These are phyloP conservation scores for Tilletia setariae DNA, from an alignment of 1,284 basidiomycete genomes.

Conservation along the genomic window DNA sequence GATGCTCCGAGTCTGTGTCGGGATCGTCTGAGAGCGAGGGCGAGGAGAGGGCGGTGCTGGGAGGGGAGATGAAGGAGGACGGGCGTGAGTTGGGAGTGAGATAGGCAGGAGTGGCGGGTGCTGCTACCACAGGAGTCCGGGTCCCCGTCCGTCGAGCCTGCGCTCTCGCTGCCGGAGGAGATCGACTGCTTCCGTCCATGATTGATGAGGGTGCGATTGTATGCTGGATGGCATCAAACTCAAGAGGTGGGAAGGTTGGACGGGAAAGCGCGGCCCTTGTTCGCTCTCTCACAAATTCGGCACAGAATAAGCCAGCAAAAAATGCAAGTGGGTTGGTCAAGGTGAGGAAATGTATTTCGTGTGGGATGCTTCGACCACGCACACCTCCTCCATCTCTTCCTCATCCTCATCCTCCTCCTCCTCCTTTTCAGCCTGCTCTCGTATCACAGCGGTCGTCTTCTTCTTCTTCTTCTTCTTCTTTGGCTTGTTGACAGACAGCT, in stretches of 20 bases:
- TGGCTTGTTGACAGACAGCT: slow-evolving; percentile 27
- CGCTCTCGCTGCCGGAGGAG: background rate
- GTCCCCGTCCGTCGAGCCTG: too few relatives aligned
- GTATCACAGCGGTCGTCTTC: background rate
- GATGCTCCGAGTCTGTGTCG: slow-evolving; percentile 5
- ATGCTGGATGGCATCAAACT: too few relatives aligned
- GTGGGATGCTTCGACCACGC: slow-evolving; percentile 7
- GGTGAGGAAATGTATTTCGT: slow-evolving; percentile 1
- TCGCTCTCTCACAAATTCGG: background rate
- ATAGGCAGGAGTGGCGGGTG: too few relatives aligned
- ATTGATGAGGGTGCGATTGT: too few relatives aligned
- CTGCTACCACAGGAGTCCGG: too few relatives aligned
- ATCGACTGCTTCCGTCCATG: background rate
- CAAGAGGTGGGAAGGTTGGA: too few relatives aligned
- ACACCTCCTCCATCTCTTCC: background rate
- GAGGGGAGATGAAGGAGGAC: slow-evolving; percentile 6
- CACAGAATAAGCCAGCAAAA: background rate
- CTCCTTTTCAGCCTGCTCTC: background rate
- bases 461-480: background rate
- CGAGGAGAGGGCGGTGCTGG: slow-evolving; percentile 4
- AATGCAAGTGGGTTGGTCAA: background rate
- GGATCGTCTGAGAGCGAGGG: slow-evolving; percentile 3
- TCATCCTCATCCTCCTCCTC: background rate
- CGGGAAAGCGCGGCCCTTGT: background rate
- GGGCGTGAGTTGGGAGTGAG: too few relatives aligned